Conservation (phyloP, 768 basidiomycete genomes). For the Kwoniella pini region DNA sequence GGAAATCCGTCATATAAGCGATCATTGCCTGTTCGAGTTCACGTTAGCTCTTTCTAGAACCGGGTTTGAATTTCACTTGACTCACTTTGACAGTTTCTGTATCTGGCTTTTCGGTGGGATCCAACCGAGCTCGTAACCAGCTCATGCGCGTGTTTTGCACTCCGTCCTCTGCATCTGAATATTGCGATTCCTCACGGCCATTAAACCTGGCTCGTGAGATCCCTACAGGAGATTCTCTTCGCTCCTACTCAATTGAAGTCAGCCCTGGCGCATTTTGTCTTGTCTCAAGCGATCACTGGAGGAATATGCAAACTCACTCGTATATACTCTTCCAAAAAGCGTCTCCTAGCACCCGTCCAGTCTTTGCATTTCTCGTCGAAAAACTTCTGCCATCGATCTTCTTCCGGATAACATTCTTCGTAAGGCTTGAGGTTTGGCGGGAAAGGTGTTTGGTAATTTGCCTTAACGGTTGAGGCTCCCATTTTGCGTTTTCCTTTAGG, state of each 20-base stretch:
- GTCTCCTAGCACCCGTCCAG: slow-evolving; percentile 21
- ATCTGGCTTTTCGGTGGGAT: slow-evolving; percentile 28
- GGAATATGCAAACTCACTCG: slow-evolving; percentile 28
- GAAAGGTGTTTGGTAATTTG: slow-evolving; percentile 25
- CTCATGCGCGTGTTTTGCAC: slow-evolving; percentile 29
- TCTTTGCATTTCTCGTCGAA: slow-evolving; percentile 22
- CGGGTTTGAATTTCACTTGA: too few relatives aligned
- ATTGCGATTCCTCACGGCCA: background rate
- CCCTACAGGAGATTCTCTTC: slow-evolving; percentile 44
- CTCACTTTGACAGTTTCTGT: slow-evolving; percentile 40
- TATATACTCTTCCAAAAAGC: slow-evolving; percentile 43
- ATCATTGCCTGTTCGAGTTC: slow-evolving; percentile 51
- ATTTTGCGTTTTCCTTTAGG: slow-evolving; percentile 5
- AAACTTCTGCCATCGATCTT: slow-evolving; percentile 42
- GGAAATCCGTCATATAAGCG: slow-evolving; percentile 54
- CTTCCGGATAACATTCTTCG: slow-evolving; percentile 47
- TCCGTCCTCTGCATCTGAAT: slow-evolving; percentile 1
- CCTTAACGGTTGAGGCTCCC: slow-evolving; percentile 7
- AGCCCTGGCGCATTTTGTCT: background rate
- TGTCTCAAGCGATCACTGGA: too few relatives aligned
- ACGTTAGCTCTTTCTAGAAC: too few relatives aligned
- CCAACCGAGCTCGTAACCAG: slow-evolving; percentile 33
- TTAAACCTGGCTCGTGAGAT: slow-evolving; percentile 31
- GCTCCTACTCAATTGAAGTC: slow-evolving; percentile 28
- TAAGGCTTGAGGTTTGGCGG: slow-evolving; percentile 39